phyloP scores from a whole-genome alignment of 495 filamentous ascomycete genomes.

The Xylaria cubensis region DNA sequence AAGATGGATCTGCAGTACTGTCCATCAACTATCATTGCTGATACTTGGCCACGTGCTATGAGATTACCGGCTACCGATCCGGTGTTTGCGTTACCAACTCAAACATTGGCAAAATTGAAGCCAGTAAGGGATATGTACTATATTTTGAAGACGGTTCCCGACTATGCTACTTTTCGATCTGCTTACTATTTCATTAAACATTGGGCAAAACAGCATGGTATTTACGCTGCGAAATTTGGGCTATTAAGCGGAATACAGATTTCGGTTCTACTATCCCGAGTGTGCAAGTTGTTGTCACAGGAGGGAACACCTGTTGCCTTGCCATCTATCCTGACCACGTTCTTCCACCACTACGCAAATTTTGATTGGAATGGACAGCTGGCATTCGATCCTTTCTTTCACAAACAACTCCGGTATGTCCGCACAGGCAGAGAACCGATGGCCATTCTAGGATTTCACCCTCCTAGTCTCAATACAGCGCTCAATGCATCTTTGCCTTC shows the following conservation, averaged over 20 bases:
- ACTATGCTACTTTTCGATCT: conserved; percentile 55
- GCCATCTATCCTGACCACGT: conserved; percentile 54
- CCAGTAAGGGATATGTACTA: conserved; percentile 61
- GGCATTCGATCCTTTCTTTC: conserved; percentile 60
- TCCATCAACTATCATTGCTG: conserved; percentile 54
- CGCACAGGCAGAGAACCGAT: conserved; percentile 61
- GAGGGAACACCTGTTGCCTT: conserved; percentile 37
- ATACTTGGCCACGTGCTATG: conserved; percentile 49
- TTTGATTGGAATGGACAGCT: conserved; percentile 59
- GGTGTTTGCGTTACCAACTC: conserved; percentile 54
- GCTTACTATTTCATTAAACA: conserved; percentile 59
- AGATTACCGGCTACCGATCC: conserved; percentile 46
- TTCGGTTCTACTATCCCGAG: conserved; percentile 58
- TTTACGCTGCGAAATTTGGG: conserved; percentile 64
- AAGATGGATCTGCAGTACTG: conserved; percentile 67
- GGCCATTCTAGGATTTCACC: conserved; percentile 60
- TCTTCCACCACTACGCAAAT: conserved; percentile 64
- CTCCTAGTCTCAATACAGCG: conserved; percentile 61
- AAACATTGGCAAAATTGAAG: conserved; percentile 61
- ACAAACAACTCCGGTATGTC: conserved; percentile 51
- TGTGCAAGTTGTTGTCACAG: conserved; percentile 55
- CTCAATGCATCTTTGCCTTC: conserved; percentile 55
- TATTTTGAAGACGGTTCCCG: conserved; percentile 59
- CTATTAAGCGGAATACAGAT: conserved; percentile 66
- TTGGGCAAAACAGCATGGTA: conserved; percentile 62